Base-by-base conservation (phyloP, 1,139 yeast species). In the Pichia sp. region DNA sequence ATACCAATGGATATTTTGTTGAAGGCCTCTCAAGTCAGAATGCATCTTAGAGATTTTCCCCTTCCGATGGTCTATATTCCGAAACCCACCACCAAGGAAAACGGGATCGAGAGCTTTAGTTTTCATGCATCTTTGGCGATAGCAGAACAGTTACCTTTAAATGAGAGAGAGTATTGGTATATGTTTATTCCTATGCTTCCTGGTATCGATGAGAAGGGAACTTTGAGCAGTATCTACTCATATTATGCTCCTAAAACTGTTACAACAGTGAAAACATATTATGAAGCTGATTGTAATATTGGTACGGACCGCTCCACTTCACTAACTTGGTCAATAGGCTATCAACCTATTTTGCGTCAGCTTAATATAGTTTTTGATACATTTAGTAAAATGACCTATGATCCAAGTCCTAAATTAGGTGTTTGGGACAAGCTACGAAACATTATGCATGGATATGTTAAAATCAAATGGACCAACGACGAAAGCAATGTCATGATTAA, bases 311-410 rank as follows among this genome's bases (percentile, higher is more conserved):
- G 62, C 8, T 79, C 91, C 0, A 76, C 93, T 0, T 66, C 84
- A 28, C 77, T 85, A 33, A 77, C 85, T 0, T 88, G 96, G 95
- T 94, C 95, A 23, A 79, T 81, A 28, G 82, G 40, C n/a, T 44
- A 46, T 88, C 0, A 81, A 80, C 89, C 95, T 31, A 93, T 88
- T 1, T 72, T 89, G 31, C 89, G 86, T 50, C 91, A 86, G 50
- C 71, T 80, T 2, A 84, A 84, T 81, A 66, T 78, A 42, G 83
- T 79, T 44, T 72, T 89, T 52, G 96, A 88, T 53, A 81, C 83
- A 41, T 84, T 89, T 57, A 79, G 94, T 1, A 91, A 81, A 52
- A 84, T 88, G 0, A 80, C 78, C 11, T 67, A 84, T 14, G 97
- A 91, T 58, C 89, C 88, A 19, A 84, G 95, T 44, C 84, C 85